phyloP scores from a whole-genome alignment of 345 rosid genomes.

The Adansonia digitata region DNA sequence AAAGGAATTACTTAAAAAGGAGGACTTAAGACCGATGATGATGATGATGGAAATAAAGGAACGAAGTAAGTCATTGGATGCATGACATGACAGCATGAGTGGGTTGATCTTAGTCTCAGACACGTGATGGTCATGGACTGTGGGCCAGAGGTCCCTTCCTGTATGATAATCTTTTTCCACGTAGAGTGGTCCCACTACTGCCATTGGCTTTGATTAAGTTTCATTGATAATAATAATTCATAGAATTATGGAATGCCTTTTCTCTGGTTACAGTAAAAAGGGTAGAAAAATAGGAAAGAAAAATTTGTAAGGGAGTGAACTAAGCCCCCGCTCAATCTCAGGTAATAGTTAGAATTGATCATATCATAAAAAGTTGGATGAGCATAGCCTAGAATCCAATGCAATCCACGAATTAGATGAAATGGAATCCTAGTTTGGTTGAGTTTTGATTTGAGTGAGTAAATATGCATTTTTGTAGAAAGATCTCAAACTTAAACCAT shows the following conservation, averaged over 20 bases:
- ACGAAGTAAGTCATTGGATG: background rate
- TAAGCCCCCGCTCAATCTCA: no score
- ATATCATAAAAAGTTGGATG: background rate
- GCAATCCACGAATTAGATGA: background rate
- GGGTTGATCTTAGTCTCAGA: background rate
- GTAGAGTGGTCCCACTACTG: background rate
- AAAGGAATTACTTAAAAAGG: background rate
- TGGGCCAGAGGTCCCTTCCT: background rate
- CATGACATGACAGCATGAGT: background rate
- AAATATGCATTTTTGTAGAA: background rate
- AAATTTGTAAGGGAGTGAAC: no score
- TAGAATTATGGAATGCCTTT: no score
- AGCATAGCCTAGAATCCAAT: background rate
- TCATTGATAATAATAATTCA: background rate
- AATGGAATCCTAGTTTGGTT: background rate
- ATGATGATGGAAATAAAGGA: no score
- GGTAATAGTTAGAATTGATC: background rate
- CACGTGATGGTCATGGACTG: slow-evolving; percentile 7
- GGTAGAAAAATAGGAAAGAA: no score
- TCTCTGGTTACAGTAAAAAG: no score
- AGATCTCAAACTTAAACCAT: background rate
- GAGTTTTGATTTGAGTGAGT: background rate
- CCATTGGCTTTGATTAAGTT: background rate
- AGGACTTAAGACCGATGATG: background rate
- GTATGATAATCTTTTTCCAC: background rate